Base-by-base conservation (phyloP, 352 stramenopile genomes). In the Phytophthora nicotianae region DNA sequence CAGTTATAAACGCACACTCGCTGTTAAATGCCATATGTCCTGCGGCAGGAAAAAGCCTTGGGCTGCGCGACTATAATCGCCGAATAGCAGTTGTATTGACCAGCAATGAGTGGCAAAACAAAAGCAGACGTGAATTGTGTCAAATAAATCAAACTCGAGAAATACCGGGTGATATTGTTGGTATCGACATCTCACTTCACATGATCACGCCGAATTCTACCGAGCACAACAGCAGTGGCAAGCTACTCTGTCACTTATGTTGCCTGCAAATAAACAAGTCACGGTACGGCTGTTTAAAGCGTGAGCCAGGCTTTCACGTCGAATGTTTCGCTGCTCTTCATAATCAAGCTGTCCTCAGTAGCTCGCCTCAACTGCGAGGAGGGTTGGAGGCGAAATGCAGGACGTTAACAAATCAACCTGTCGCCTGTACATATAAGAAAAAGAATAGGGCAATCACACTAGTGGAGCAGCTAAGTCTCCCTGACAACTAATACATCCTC, bases 181-280 rank as follows among this genome's bases (percentile, higher is more conserved):
- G 48, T 0, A n/a, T 21, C 3, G 29, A 56, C 26, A 24, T 8
- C 8, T 66, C 58, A 2, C 13, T 59, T 20, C 33, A 67, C 20
- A 57, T 67, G 14, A 51, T 61, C 19, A 67, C 26, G 0, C 50
- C 59, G n/a, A 61, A 67, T 19, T 57, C 43, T 9, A 45, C 53
- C 0, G 9, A 17, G 16, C 27, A 51, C 41, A 52, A 51, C 41
- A 52, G 29, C 29, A 63, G 50, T 8, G 35, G 55, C 4, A 56
- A 55, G 47, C 35, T 56, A 4, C 54, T 23, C 13, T 56, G 43
- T 38, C 60, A 67, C 9, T 20, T 61, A 37, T 67, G 21, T 16
- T 60, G 50, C 17, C 26, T 61, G 7, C 19, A 57, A 4, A 19
- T 14, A 0, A 26, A 61, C 38, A 67, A 61, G 8, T 19, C 50